Base-by-base conservation (phyloP, 1,284 basidiomycete species). In the Malassezia sympodialis region DNA sequence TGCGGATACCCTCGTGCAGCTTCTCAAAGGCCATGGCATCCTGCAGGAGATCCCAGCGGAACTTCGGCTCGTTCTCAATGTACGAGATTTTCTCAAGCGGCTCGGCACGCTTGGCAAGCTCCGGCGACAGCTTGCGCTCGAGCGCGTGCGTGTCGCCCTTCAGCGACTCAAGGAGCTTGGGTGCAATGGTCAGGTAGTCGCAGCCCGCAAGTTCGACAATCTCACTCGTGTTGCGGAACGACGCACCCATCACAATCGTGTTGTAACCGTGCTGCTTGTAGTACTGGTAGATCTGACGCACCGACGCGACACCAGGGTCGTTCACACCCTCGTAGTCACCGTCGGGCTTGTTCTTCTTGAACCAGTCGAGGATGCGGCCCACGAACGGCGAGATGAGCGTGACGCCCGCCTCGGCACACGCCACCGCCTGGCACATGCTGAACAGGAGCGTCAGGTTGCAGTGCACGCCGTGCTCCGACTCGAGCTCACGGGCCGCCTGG, bases 371-470 rank as follows among this genome's bases (percentile, higher is more conserved):
- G 60, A 76, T 76, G 46, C 91, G 88, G 67, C 93, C 93, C 76
- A 99, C 94, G 79, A 99, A 98, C 56, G 93, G 94, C 59, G 91
- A 96, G 79, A 98, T 96, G 76, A 99, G 83, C 67, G 94, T 98
- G 63, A 96, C 91, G 64, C 84, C 84, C 58, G 94, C 93, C 80
- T 98, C 94, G 63, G 93, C 93, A 76, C 90, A 96, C 47, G 94
- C 94, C 71, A 99, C 93, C 58, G 94, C 93, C 80, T 98, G 93
- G 53, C 81, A 85, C 78, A 99, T 96, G 67, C 94, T 91, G 79
- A 99, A 99, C 66, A 98, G 84, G 62, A 98, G 85, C 49, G 94
- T 99, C 65, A 99, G 82, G 82, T 99, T 98, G 82, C 90, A 96
- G 76, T 96, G 91, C 77, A 99, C 96, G 69, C 82, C 83, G 74